phyloP scores from a whole-genome alignment of 257 asterid species.

The Solanum appendiculatum region DNA sequence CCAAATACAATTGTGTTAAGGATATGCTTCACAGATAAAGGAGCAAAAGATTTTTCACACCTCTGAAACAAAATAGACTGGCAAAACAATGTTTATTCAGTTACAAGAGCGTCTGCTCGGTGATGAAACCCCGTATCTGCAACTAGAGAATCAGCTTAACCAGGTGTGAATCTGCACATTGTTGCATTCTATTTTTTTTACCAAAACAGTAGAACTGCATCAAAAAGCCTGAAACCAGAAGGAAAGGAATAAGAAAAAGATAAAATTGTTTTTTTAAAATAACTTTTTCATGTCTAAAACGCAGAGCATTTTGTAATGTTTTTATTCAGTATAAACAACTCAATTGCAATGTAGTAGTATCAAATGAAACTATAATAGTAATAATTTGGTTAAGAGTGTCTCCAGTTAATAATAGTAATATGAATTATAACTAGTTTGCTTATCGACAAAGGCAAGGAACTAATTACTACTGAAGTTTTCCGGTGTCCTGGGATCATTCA shows the following conservation, averaged over 20 bases:
- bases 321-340: neutral
- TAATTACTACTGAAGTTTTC: neutral
- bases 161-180: neutral
- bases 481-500: neutral
- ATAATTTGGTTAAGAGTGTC: neutral
- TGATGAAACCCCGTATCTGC: neutral
- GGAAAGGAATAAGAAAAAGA: neutral
- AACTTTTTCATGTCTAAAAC: neutral
- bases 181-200: neutral
- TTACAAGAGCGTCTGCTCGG: neutral
- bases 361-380: neutral
- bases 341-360: neutral
- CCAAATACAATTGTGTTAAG: neutral
- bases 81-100: neutral
- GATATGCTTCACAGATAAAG: neutral
- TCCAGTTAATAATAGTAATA: neutral
- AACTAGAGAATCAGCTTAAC: neutral
- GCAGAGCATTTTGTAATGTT: neutral
- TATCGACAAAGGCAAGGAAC: neutral
- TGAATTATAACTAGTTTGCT: neutral
- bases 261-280: neutral
- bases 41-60: neutral
- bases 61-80: neutral
- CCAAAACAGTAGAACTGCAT: neutral
- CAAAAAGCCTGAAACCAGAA: neutral